Evolutionary conservation across 805 yeast genomes (phyloP).

Genomic region (Saturnispora sekii): DNA sequence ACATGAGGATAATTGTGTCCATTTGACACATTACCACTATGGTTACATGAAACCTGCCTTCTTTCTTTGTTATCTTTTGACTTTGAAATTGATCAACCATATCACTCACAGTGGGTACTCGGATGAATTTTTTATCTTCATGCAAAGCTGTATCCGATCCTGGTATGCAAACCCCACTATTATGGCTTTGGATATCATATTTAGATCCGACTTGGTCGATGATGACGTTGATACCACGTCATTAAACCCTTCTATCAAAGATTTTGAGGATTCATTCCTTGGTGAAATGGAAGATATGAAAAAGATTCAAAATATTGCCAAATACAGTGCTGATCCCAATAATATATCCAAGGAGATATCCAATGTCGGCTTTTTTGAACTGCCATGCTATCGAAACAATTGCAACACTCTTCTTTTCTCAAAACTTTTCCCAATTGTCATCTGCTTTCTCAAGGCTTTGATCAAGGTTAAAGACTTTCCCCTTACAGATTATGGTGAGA

Average conservation of each 20-base stretch:
- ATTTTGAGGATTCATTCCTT: slow-evolving; percentile 1
- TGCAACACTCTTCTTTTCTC: neutral
- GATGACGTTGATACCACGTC: neutral
- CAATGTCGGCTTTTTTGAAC: neutral
- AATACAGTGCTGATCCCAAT: neutral
- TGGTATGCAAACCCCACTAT: slow-evolving; percentile 1
- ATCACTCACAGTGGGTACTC: neutral
- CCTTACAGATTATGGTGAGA: neutral
- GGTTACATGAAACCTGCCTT: slow-evolving; percentile 4
- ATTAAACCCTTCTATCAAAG: neutral
- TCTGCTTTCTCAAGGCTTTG: slow-evolving; percentile 2
- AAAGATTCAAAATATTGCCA: neutral
- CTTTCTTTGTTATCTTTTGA: neutral
- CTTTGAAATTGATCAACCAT: neutral
- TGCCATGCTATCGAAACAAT: neutral
- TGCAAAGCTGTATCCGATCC: neutral
- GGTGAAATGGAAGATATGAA: neutral
- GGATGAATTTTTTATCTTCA: neutral
- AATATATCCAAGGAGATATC: neutral
- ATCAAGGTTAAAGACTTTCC: neutral
- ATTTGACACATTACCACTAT: neutral
- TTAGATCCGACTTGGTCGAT: neutral
- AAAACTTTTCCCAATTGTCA: neutral
- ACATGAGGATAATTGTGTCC: neutral
- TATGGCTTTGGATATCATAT: neutral